Evolutionary conservation across 2,329 filamentous ascomycete genomes (phyloP), one percentile per base, ranked within the genome.

Genomic region (Beauveria asiatica): DNA sequence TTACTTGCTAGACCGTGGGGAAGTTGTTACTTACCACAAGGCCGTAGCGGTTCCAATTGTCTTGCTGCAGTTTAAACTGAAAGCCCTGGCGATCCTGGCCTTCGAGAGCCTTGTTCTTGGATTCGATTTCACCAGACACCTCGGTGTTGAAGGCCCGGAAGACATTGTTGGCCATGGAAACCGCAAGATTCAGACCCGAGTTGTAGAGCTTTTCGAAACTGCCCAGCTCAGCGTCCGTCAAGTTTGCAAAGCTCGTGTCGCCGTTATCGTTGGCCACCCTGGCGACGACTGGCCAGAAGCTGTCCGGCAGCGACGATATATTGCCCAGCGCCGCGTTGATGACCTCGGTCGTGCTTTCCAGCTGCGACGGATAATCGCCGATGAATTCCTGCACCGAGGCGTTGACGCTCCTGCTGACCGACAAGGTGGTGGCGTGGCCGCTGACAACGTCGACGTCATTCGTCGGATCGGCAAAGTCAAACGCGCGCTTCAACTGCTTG

Each of bases 21-120:
- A 19, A 19, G 17, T 27, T n/a, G 3, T 25, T 25, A 61, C 70
- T 66, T 64, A 74, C 72, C 59, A 73, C 70, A 5, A 74, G 63
- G 16, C 64, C 54, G 25, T 72, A 73, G 9, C 70, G 69, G 6
- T 41, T 17, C 60, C 64, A 65, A 44, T 66, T 68, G 52, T 67
- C 61, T 0, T 62, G 58, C 6, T 66, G 61, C 16, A 72, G 63
- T 6, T 67, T 53, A 1, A 61, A 51, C 54, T 71, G 67, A 10
- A 70, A 66, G 2, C 55, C 63, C 1, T 57, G 52, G 11, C 48
- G 41, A 7, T 63, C 62, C 25, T 65, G 63, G 0, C 57, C 61
- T 37, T 67, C 65, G 21, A 65, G 62, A 17, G 63, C 63, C 3
- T 61, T 62, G 7, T 66, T 48, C 10, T 65, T 62, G 41, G 64